Evolutionary conservation across 1,139 yeast species (phyloP), one percentile per base, ranked within the genome.

Genomic region (Kodamaea suecica): DNA sequence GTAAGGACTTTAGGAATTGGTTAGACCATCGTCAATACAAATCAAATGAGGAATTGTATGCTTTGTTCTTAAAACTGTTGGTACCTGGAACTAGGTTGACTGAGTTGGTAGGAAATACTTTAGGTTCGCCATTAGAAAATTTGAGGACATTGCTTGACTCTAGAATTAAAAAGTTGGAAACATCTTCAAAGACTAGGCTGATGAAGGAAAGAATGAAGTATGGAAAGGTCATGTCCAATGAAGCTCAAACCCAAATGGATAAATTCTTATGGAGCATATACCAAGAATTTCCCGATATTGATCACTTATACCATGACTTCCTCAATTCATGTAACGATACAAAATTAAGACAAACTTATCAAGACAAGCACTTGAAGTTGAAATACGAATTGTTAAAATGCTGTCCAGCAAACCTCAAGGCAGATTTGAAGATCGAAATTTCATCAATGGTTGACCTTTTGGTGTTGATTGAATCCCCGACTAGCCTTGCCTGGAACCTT

Each of bases 401-500:
- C 23, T 49, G 69, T 0, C 65, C 70, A 0, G 78, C 80, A 40
- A 31, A 32, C 5, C 15, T 23, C 9, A 60, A 61, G 12, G 40
- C 39, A 3, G 31, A 42, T 1, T 54, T 71, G 33, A 59, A 61
- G n/a, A 46, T 47, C 2, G 70, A 74, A 28, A 63, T 87, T 3
- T 63, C 63, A 34, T 76, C 74, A 9, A 69, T 78, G 70, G 77
- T 80, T 1, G 82, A 78, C 14, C 95, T 84, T 26, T 76, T 90
- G 80, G 78, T 88, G 3, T 60, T 82, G 17, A 76, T 92, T 10
- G 73, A 76, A 27, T 75, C 80, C 11, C 41, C 43, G 17, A 69
- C 72, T 1, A 78, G 80, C 17, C 63, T 75, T 27, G 87, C 92
- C 1, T 92, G 96, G 95, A 69, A 73, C 33, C 53, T 83, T 10